Evolutionary conservation across 768 basidiomycete species (phyloP).

Genomic region (Hericium erinaceus): DNA sequence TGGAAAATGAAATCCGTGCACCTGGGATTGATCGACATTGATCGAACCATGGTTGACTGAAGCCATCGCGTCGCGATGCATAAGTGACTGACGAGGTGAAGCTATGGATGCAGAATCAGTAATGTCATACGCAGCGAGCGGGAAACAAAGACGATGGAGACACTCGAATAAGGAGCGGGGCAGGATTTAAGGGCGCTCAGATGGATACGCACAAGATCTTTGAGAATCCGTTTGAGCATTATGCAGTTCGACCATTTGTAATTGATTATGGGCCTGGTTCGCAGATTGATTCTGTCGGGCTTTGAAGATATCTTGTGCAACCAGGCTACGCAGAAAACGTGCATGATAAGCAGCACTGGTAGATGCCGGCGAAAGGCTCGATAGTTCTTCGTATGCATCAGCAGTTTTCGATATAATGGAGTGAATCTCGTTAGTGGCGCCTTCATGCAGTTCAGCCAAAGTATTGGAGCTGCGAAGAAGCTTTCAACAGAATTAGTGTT

Average conservation of each 20-base stretch:
- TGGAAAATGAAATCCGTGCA: constrained; percentile 30
- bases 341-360: constrained; percentile 62
- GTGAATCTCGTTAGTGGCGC: constrained; percentile 57
- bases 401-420: constrained; percentile 58
- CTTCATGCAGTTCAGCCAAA: constrained; percentile 46
- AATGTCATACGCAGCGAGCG: not conserved
- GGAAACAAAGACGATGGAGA: not conserved
- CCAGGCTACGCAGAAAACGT: constrained; percentile 65
- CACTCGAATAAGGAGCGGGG: not conserved
- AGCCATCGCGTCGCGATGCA: constrained; percentile 28
- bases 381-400: constrained; percentile 70
- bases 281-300: constrained; percentile 19
- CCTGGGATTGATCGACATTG: constrained; percentile 22
- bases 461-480: constrained; percentile 60
- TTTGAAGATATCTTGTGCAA: constrained; percentile 54
- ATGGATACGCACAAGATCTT: not conserved
- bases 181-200: not conserved
- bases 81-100: constrained; percentile 13
- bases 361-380: constrained; percentile 47
- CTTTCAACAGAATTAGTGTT: constrained; percentile 26
- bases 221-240: not conserved
- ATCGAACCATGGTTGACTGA: constrained; percentile 29
- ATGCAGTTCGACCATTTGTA: constrained; percentile 2
- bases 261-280: not conserved
- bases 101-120: not conserved